Evolutionary conservation across 2,329 filamentous ascomycete genomes (phyloP).

Genomic region (Penicillium paneum): DNA sequence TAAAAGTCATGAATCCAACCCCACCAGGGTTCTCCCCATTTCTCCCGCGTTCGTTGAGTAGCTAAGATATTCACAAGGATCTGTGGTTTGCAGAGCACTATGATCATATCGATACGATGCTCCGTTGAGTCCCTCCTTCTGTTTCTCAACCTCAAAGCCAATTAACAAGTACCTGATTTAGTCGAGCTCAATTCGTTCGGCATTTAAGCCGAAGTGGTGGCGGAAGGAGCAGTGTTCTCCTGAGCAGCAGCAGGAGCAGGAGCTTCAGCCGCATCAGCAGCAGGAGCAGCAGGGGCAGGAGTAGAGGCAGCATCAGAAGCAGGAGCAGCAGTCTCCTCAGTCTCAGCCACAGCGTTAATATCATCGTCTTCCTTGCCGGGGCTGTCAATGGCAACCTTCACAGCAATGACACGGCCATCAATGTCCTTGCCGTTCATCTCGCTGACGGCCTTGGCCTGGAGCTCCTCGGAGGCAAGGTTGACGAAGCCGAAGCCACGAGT

Average conservation of each 20-base stretch:
- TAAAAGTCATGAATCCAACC: conserved; percentile 26
- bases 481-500: conserved; percentile 99
- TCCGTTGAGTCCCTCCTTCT: conserved; percentile 4
- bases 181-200: conserved; percentile 20
- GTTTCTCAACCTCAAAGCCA: conserved; percentile 12
- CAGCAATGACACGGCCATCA: conserved; percentile 96
- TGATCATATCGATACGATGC: conserved; percentile 27
- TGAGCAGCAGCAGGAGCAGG: conserved; percentile 34
- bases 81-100: conserved; percentile 14
- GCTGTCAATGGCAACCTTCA: conserved; percentile 99
- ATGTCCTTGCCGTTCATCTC: conserved; percentile 99
- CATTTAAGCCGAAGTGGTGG: conserved; percentile 29
- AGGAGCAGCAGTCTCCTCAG: conserved; percentile 42
- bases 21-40: conserved; percentile 16
- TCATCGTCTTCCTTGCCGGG: conserved; percentile 95
- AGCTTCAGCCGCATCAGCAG: conserved; percentile 11
- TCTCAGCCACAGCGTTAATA: conserved; percentile 48
- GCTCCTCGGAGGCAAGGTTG: conserved; percentile 88
- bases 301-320: conserved; percentile 28
- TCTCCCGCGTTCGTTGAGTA: conserved; percentile 22
- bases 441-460: conserved; percentile 91
- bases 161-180: conserved; percentile 16
- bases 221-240: conserved; percentile 24
- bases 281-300: conserved; percentile 33
- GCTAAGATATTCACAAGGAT: conserved; percentile 25